phyloP scores from a whole-genome alignment of 176 grass and related monocot species.

The Echinochloa phyllopogon region DNA sequence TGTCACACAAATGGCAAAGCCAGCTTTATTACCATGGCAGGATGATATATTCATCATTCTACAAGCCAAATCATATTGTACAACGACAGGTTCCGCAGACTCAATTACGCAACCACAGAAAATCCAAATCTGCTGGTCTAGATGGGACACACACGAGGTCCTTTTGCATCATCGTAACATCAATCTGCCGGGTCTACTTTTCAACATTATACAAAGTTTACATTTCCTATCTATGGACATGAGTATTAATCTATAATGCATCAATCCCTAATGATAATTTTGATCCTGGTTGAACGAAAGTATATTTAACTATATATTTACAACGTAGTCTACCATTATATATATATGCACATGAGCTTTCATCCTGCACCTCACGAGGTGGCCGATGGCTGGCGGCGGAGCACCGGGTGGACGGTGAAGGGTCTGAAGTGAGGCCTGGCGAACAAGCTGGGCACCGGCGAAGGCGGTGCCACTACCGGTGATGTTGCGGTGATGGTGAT shows the following conservation, averaged over 20 bases:
- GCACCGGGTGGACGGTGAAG: constrained; percentile 42
- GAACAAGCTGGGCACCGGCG: constrained; percentile 5
- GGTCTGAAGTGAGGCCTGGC: constrained; percentile 29
- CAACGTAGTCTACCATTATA: neutral
- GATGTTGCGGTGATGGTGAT: neutral
- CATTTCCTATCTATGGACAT: neutral
- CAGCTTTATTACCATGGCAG: constrained; percentile 4
- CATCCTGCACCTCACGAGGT: constrained; percentile 32
- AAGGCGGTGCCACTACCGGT: neutral
- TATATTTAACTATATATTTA: neutral
- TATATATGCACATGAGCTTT: neutral
- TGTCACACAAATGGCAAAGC: constrained; percentile 20
- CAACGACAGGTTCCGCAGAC: constrained; percentile 31
- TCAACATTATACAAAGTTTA: neutral
- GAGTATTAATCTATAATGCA: neutral
- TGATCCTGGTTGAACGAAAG: neutral
- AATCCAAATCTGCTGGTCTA: constrained; percentile 12
- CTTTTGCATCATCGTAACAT: neutral
- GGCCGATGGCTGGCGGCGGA: constrained; percentile 37
- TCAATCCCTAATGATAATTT: neutral
- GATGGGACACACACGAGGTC: neutral
- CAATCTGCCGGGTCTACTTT: constrained; percentile 19
- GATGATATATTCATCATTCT: neutral
- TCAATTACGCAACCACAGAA: constrained; percentile 37
- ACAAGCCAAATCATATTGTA: constrained; percentile 26